Evolutionary conservation across 768 basidiomycete species (phyloP).

Genomic region (Collybiopsis confluens): DNA sequence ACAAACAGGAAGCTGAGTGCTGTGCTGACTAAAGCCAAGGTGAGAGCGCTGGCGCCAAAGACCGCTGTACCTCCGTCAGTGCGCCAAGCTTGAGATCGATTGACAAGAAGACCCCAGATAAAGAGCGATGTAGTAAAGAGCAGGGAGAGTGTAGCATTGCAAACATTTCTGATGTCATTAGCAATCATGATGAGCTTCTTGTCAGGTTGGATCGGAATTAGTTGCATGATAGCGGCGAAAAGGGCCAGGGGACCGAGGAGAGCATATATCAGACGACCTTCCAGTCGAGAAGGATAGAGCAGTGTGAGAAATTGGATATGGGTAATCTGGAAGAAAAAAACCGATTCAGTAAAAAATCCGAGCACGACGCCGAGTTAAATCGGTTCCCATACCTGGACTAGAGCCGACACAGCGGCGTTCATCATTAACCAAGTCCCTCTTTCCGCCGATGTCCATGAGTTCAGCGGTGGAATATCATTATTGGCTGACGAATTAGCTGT

Average conservation of each 20-base stretch:
- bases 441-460: slow-evolving; percentile 60
- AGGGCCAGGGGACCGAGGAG: slow-evolving; percentile 88
- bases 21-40: slow-evolving; percentile 79
- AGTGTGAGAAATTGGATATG: slow-evolving; percentile 97
- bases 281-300: slow-evolving; percentile 87
- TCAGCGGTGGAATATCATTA: neutral
- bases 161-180: slow-evolving; percentile 82
- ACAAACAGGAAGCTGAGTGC: slow-evolving; percentile 88
- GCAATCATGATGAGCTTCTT: slow-evolving; percentile 48
- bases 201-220: slow-evolving; percentile 61
- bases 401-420: slow-evolving; percentile 77
- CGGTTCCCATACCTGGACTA: slow-evolving; percentile 69
- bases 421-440: slow-evolving; percentile 81
- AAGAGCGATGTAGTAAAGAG: slow-evolving; percentile 87
- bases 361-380: neutral
- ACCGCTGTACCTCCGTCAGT: slow-evolving; percentile 94
- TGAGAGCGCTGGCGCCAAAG: slow-evolving; percentile 82
- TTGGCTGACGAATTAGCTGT: slow-evolving; percentile 9
- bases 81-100: slow-evolving; percentile 90
- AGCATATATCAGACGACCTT: slow-evolving; percentile 79
- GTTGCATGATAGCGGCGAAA: slow-evolving; percentile 77
- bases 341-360: no score
- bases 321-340: slow-evolving; percentile 64
- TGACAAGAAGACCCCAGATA: slow-evolving; percentile 91
- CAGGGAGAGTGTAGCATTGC: slow-evolving; percentile 94